Percentiles rank a stretch among this genome's conserved stretches.
phyloP scores from a whole-genome alignment of 2,329 filamentous ascomycete genomes.

The Orbilia blumenaviensis region DNA sequence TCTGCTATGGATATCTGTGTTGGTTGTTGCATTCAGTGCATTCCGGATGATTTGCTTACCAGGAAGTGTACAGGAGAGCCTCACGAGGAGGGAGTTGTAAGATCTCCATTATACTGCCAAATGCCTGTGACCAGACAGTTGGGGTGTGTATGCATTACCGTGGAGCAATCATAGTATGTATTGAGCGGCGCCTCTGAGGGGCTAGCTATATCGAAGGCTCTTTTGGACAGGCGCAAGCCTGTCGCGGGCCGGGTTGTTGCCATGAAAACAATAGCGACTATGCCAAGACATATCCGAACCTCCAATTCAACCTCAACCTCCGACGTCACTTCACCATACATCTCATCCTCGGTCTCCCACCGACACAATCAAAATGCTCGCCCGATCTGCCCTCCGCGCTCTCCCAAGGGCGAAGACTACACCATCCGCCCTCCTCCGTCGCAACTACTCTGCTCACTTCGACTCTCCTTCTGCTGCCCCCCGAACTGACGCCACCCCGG shows the following conservation, averaged over 20 bases:
- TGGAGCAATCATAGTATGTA: background rate
- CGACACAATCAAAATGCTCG: conserved; percentile 25
- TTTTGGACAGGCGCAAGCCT: background rate
- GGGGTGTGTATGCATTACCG: background rate
- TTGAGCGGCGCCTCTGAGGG: background rate
- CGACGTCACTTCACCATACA: conserved; percentile 5
- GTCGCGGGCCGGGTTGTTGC: background rate
- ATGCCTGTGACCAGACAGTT: background rate
- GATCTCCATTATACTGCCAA: conserved; percentile 20
- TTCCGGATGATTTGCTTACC: conserved; percentile 37
- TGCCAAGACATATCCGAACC: conserved; percentile 15
- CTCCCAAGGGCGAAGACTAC: conserved; percentile 31
- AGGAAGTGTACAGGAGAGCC: conserved; percentile 38
- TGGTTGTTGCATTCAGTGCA: conserved; percentile 48
- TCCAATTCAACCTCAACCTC: conserved; percentile 16
- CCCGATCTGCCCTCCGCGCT: conserved; percentile 35
- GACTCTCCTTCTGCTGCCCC: conserved; percentile 23
- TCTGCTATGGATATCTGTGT: conserved; percentile 22
- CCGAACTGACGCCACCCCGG: conserved; percentile 19
- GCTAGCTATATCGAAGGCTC: background rate
- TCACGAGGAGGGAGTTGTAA: conserved; percentile 49
- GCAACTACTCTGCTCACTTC: conserved; percentile 36
- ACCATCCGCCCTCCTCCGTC: conserved; percentile 28
- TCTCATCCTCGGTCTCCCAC: background rate
- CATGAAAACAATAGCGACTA: background rate